Evolutionary conservation across 495 filamentous ascomycete species (phyloP).

Genomic region (Lasiosphaeriaceae sp.): DNA sequence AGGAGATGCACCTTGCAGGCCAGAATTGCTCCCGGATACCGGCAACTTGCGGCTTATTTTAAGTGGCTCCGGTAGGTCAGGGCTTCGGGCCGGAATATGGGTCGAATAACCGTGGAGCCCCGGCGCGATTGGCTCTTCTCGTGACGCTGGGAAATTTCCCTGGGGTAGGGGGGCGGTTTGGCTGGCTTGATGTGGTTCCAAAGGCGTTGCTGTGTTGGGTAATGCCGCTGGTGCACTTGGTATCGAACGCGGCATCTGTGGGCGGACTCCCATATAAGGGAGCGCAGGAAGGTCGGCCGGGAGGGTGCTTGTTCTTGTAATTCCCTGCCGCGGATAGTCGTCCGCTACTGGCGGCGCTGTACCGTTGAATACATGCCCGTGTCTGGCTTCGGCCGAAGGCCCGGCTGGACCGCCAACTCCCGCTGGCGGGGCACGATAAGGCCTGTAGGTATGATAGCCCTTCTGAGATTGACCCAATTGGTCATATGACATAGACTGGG

Average conservation of each 20-base stretch:
- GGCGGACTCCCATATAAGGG: constrained; percentile 22
- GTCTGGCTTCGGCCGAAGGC: constrained; percentile 10
- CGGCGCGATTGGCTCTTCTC: neutral
- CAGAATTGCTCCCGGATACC: neutral
- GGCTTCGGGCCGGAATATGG: constrained; percentile 10
- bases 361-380: constrained; percentile 4
- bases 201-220: neutral
- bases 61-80: constrained; percentile 17
- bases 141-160: neutral
- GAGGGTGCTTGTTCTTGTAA: constrained; percentile 27
- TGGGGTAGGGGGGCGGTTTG: constrained; percentile 1
- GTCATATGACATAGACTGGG: constrained; percentile 10
- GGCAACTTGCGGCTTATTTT: constrained; percentile 17
- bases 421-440: constrained; percentile 11
- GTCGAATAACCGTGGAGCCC: constrained; percentile 1
- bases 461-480: constrained; percentile 9
- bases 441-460: constrained; percentile 16
- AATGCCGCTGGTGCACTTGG: constrained; percentile 8
- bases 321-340: neutral
- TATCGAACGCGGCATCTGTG: constrained; percentile 7
- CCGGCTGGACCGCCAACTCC: constrained; percentile 17
- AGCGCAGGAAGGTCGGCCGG: constrained; percentile 25
- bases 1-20: neutral
- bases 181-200: neutral
- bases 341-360: neutral